Percentiles rank a stretch among this genome's conserved stretches.
phyloP scores from a whole-genome alignment of 2,329 filamentous ascomycete genomes.

The Fusarium bactridioides region DNA sequence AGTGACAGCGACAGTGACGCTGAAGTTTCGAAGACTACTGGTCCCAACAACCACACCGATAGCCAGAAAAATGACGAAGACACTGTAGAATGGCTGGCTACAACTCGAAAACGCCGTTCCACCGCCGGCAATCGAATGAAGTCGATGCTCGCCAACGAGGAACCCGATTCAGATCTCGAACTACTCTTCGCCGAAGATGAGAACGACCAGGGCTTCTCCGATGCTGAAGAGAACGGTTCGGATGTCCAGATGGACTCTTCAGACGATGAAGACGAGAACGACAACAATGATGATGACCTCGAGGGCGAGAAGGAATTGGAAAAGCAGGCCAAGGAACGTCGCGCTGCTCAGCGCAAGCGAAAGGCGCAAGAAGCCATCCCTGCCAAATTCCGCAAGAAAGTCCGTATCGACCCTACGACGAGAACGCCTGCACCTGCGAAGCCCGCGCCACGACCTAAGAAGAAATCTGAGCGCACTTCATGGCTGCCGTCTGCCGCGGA shows the following conservation, averaged over 20 bases:
- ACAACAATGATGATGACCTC: slow-evolving; percentile 69
- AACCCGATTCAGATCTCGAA: slow-evolving; percentile 73
- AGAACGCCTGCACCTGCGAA: slow-evolving; percentile 47
- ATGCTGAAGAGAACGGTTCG: slow-evolving; percentile 70
- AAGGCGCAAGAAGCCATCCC: slow-evolving; percentile 80
- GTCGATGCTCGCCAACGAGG: slow-evolving; percentile 77
- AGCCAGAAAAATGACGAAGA: slow-evolving; percentile 48
- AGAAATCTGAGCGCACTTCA: slow-evolving; percentile 66
- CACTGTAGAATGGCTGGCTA: slow-evolving; percentile 73
- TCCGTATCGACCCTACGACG: slow-evolving; percentile 70
- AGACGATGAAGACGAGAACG: slow-evolving; percentile 80
- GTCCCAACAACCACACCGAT: slow-evolving; percentile 45
- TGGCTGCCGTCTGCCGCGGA: slow-evolving; percentile 65
- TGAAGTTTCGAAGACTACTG: slow-evolving; percentile 38
- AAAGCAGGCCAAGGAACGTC: slow-evolving; percentile 75
- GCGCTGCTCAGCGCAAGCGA: slow-evolving; percentile 75
- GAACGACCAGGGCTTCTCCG: slow-evolving; percentile 73
- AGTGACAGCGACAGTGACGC: slow-evolving; percentile 45
- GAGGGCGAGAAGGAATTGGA: slow-evolving; percentile 90
- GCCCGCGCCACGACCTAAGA: slow-evolving; percentile 61
- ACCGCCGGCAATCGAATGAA: slow-evolving; percentile 88
- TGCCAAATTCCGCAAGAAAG: slow-evolving; percentile 75
- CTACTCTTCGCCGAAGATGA: slow-evolving; percentile 79
- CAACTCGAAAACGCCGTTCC: slow-evolving; percentile 75
- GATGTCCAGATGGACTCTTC: slow-evolving; percentile 90